phyloP scores from a whole-genome alignment of 352 stramenopile genomes.

The Globisporangium heterothallicum region DNA sequence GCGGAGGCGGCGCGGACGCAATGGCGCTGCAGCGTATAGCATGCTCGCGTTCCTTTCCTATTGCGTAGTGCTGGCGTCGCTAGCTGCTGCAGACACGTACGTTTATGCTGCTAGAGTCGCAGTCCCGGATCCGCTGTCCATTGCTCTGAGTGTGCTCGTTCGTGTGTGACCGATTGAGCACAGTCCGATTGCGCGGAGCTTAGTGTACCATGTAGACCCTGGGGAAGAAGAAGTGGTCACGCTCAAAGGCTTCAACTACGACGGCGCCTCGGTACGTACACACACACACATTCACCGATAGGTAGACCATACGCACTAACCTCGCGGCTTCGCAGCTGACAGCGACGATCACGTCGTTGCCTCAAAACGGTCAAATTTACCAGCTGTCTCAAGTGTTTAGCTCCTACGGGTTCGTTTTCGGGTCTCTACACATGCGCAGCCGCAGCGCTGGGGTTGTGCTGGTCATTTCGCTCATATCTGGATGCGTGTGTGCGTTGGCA shows the following conservation, averaged over 20 bases:
- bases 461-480: neutral
- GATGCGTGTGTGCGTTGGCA: slow-evolving; percentile 5
- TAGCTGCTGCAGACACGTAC: neutral
- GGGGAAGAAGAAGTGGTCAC: slow-evolving; percentile 73
- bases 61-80: neutral
- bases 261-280: slow-evolving; percentile 31
- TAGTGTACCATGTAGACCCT: slow-evolving; percentile 68
- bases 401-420: slow-evolving; percentile 63
- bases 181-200: slow-evolving; percentile 59
- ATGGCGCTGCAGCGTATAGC: neutral
- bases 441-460: neutral
- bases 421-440: neutral
- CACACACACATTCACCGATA: neutral
- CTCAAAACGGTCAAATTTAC: slow-evolving; percentile 75
- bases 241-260: slow-evolving; percentile 74
- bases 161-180: too few relatives aligned
- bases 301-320: neutral
- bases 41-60: neutral
- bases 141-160: slow-evolving; percentile 1
- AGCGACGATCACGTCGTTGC: slow-evolving; percentile 80
- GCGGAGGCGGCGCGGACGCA: neutral
- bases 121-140: neutral
- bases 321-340: slow-evolving; percentile 32
- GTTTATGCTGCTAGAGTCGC: neutral
- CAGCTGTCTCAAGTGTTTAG: slow-evolving; percentile 88